Percentiles rank a stretch among this genome's conserved stretches.
Conservation (phyloP, 2,329 filamentous ascomycete genomes). For the Plectosphaerella cucumerina region DNA sequence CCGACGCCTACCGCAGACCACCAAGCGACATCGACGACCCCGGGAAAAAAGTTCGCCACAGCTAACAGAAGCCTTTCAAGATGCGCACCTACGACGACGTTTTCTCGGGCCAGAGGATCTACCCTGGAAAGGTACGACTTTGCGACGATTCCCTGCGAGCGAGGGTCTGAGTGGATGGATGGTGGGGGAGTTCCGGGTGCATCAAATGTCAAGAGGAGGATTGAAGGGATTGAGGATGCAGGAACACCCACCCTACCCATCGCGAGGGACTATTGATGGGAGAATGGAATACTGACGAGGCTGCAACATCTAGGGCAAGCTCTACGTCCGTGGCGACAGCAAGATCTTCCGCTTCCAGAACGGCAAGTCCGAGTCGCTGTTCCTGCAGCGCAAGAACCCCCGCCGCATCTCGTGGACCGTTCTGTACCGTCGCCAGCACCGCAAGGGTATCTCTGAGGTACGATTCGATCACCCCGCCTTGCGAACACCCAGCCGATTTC, state of each 20-base stretch:
- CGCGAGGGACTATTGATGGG: background rate
- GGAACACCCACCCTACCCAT: background rate
- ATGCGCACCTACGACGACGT: conserved; percentile 66
- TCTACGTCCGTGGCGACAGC: conserved; percentile 99
- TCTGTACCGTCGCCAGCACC: conserved; percentile 97
- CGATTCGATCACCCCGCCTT: conserved; percentile 30
- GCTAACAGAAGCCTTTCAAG: conserved; percentile 35
- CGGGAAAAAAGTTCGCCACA: conserved; percentile 28
- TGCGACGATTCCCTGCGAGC: conserved; percentile 4
- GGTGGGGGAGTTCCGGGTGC: background rate
- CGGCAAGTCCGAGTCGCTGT: conserved; percentile 99
- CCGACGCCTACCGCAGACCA: too few relatives aligned
- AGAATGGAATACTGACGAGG: conserved; percentile 18
- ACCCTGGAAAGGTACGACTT: conserved; percentile 60
- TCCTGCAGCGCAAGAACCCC: conserved; percentile 99
- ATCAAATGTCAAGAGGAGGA: conserved; percentile 1
- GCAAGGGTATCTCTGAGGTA: conserved; percentile 99
- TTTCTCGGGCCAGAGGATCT: conserved; percentile 64
- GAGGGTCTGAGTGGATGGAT: background rate
- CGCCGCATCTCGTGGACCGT: conserved; percentile 98
- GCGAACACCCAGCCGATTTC: background rate
- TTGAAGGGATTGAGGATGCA: background rate
- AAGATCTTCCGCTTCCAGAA: conserved; percentile 99
- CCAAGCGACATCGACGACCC: background rate
- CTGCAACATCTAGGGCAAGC: conserved; percentile 75